Base-by-base conservation (phyloP, 2,329 filamentous ascomycete genomes). In the Alternaria hordeiaustralica region DNA sequence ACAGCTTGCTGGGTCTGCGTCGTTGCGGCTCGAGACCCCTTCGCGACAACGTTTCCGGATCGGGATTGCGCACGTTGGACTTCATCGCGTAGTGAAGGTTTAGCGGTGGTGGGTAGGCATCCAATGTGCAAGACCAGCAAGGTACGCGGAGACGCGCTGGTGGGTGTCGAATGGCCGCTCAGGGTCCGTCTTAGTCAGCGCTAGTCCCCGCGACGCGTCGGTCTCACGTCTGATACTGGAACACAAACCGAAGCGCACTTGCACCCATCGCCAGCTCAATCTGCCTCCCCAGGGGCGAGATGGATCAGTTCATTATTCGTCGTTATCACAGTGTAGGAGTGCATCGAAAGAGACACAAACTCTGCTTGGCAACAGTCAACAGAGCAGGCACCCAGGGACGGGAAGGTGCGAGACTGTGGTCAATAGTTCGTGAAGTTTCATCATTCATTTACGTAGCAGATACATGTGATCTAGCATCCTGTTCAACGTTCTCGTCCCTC, bases 401-500 rank as follows among this genome's bases (percentile, higher is more conserved):
- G n/a, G 36, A 18, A 41, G n/a, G 9, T 41, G 36, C 36, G 5
- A 10, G 36, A 41, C 1, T 0, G 6, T 0, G 36, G 36, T 41
- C 36, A 41, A 41, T 41, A 1, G 0, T 41, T 10, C 7, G 15
- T 18, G n/a, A 41, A 2, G n/a, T 41, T 18, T 41, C 0, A 18
- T 41, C n/a, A 3, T 41, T 41, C n/a, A 18, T 41, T 10, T 11
- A 0, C 0, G 0, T 11, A 41, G 36, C 15, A 5, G 8, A 41
- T 6, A 41, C 0, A 1, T 0, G 3, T 41, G n/a, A 41, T 41
- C 5, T 41, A 11, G 4, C 0, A 6, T 18, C 0, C n/a, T 18
- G 0, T 36, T 10, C 15, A n/a, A n/a, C n/a, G n/a, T 11, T 9
- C 6, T 26, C 25, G 9, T 26, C 9, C 25, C 9, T 8, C 3